Base-by-base conservation (phyloP, 768 basidiomycete genomes). In the Amanita pallidorosea region DNA sequence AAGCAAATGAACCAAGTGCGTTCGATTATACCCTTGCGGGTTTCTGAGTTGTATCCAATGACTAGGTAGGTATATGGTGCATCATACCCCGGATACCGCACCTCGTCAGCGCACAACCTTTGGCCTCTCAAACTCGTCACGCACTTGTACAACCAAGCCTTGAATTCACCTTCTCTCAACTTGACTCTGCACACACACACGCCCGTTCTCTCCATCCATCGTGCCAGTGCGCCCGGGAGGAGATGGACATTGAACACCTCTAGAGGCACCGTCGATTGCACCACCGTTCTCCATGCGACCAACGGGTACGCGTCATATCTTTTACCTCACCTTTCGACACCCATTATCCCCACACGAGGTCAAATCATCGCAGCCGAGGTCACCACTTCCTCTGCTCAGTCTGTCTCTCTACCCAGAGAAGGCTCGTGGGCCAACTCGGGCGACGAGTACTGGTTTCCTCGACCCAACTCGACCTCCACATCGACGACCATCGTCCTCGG, bases 71-170 rank as follows among this genome's bases (percentile, higher is more conserved):
- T 53, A 35, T 71, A 76, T 34, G 76, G 76, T 5, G 65, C 76
- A 0, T 62, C 65, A 5, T 76, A 77, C 60, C 75, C 84, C 0
- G 85, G 65, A 1, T 66, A 80, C 31, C 68, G 68, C 43, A 64
- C 66, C 18, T 75, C 73, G 1, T 48, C 25, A 18, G 82, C 74
- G 0, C 64, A 80, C 60, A 92, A 88, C 55, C 64, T 90, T 23
- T 91, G 82, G 81, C 87, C 86, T 0, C 74, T 82, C 58, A 93
- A 92, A 58, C 71, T 89, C n/a, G 85, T 88, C 47, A 81, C 84
- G 1, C 68, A 76, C 41, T 88, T 75, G 57, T 64, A 69, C 20
- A 63, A 72, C 13, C 71, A 79, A 0, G 56, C 63, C 49, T 42
- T 53, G 18, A 56, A 52, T 23, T 59, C 67, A 0, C 25, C 61